Conservation (phyloP, 2,329 filamentous ascomycete species). For the Talaromyces verruculosus region DNA sequence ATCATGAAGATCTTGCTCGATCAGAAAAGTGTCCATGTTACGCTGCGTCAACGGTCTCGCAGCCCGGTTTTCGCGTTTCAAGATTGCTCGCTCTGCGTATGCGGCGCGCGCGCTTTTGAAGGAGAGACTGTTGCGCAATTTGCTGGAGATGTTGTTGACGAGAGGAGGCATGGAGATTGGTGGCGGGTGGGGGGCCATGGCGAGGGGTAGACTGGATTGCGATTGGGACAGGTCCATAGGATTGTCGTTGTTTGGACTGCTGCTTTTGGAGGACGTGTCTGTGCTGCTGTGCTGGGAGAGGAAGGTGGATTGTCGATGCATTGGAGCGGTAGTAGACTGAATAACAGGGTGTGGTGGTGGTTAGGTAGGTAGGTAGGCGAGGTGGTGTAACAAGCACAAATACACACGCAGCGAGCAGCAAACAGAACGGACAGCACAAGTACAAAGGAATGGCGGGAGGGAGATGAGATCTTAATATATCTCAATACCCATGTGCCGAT, state of each 20-base stretch:
- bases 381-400: not conserved
- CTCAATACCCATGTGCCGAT: not conserved
- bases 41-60: conserved; percentile 38
- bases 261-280: not conserved
- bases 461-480: conserved; percentile 6
- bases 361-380: not conserved
- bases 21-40: conserved; percentile 39
- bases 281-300: conserved; percentile 9
- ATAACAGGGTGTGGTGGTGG: not conserved
- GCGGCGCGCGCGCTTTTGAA: conserved; percentile 35
- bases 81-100: conserved; percentile 36
- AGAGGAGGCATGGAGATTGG: conserved; percentile 21
- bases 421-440: not conserved
- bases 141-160: conserved; percentile 27
- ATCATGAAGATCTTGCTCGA: conserved; percentile 44
- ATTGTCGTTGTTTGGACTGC: not conserved
- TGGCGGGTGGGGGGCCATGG: not conserved
- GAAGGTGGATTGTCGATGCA: conserved; percentile 14
- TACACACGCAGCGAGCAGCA: not conserved
- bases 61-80: conserved; percentile 38
- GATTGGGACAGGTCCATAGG: conserved; percentile 4
- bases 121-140: conserved; percentile 37
- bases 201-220: conserved; percentile 1
- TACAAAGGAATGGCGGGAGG: not conserved
- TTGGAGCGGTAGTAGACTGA: not conserved